Base-by-base conservation (phyloP, 257 asterid genomes). In the Solanum pimpinellifolium region DNA sequence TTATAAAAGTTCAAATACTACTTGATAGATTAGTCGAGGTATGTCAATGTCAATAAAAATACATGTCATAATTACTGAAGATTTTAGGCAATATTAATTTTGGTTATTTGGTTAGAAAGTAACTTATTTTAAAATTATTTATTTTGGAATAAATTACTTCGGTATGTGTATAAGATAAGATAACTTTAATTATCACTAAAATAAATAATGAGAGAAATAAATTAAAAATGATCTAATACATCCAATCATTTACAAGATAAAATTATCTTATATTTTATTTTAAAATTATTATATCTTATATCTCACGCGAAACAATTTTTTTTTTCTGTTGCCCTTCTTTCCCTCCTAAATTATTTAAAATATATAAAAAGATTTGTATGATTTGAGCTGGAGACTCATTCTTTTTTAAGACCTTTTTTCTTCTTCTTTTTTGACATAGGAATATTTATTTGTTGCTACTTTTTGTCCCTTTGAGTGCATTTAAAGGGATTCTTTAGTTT, bases 401-500 rank as follows among this genome's bases (percentile, higher is more conserved):
- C 25, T 16, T 47, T 80, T 80, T 29, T 8, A 1, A 44, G 33
- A 25, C 25, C 84, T 44, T 76, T 41, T 25, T 14, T 16, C n/a
- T 56, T 52, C 21, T 10, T 42, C 84, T 44, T 77, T 42, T 42
- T 15, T 29, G 1, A 47, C 16, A 80, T 80, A 80, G 46, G 69
- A 29, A 47, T 81, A 39, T 81, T 81, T 31, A 29, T 18, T 81
- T 49, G 11, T 18, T 49, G 70, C 27, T 81, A 11, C 46, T 81
- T 49, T 49, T 81, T 81, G 65, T 81, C 70, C 44, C 68, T 81
- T 81, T 81, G 85, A 49, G 70, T 81, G 70, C 44, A 31, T 81
- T 81, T 49, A 49, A 49, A 81, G 85, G 85, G 46, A 49, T 81
- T 29, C 85, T 6, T 49, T 20, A 49, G 46, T 47, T 80, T 80